Base-by-base conservation (phyloP, 345 rosid genomes). In the Ceriops decandra region DNA sequence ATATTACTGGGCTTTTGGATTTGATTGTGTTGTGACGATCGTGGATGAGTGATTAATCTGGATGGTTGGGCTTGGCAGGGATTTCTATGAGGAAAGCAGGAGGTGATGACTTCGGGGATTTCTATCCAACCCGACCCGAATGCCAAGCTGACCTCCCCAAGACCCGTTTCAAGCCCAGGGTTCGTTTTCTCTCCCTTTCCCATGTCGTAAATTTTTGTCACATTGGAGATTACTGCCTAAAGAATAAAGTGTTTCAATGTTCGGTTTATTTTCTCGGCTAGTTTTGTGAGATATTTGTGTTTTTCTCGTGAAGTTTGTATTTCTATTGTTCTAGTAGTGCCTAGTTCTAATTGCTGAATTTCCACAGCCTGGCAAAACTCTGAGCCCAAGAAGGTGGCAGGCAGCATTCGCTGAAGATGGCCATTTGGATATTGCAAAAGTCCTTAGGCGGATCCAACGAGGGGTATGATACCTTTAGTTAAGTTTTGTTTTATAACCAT, bases 331-430 rank as follows among this genome's bases (percentile, higher is more conserved):
- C 30, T 10, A 2, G 27, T 2, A 0, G 24, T 7, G 5, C 11
- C 6, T 22, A 22, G 58, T 54, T 22, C n/a, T 10, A 24, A 27
- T 13, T 52, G 51, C 38, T 17, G 47, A 61, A 24, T 42, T 26
- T 73, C 54, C 42, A 60, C 80, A 93, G 98, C 85, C 90, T 57
- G 99, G 99, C 38, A 91, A 88, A 74, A 93, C 96, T 54, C 89
- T 93, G 27, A 89, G 98, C 72, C 85, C 85, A 53, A 89, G 96
- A 77, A 89, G 90, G 74, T 93, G 98, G 96, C 85, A 89, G 67
- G 85, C 96, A 28, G 90, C 93, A 1, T 91, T 93, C 72, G 84
- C 97, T 5, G 82, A 81, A 78, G 90, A 89, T 70, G 99, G 97
- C 27, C 90, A 78, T 70, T 76, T 95, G 83, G 96, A 95, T 67